Evolutionary conservation across 2,329 filamentous ascomycete species (phyloP).

Genomic region (Talaromyces funiculosus): DNA sequence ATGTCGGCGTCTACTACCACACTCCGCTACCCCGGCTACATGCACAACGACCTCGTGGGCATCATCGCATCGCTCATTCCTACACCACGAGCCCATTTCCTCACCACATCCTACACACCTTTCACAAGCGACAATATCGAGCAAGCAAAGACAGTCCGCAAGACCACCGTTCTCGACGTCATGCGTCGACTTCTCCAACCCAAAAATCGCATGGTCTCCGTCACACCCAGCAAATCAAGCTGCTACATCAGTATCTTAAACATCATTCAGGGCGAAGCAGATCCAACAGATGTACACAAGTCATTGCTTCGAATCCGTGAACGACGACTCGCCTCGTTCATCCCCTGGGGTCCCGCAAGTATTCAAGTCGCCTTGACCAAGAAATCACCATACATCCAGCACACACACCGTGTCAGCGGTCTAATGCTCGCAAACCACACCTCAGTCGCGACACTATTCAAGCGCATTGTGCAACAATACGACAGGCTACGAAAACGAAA

Average conservation of each 20-base stretch:
- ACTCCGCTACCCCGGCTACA: slow-evolving; percentile 93
- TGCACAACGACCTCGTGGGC: slow-evolving; percentile 98
- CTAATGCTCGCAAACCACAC: slow-evolving; percentile 98
- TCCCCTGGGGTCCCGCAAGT: slow-evolving; percentile 95
- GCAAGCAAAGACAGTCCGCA: slow-evolving; percentile 93
- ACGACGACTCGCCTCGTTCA: slow-evolving; percentile 88
- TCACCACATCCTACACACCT: slow-evolving; percentile 97
- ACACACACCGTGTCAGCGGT: slow-evolving; percentile 89
- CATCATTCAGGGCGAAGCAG: slow-evolving; percentile 97
- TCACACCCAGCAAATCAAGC: slow-evolving; percentile 89
- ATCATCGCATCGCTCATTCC: slow-evolving; percentile 95
- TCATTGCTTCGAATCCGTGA: slow-evolving; percentile 93
- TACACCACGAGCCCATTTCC: slow-evolving; percentile 92
- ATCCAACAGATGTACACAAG: slow-evolving; percentile 97
- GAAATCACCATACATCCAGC: slow-evolving; percentile 90
- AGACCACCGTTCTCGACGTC: slow-evolving; percentile 95
- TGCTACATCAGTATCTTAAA: slow-evolving; percentile 99
- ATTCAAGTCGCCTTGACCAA: slow-evolving; percentile 97
- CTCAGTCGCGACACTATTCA: slow-evolving; percentile 93
- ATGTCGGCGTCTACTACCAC: slow-evolving; percentile 98
- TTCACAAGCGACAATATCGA: slow-evolving; percentile 96
- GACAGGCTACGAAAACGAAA: slow-evolving; percentile 93
- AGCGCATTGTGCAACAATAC: slow-evolving; percentile 86
- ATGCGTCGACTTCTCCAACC: slow-evolving; percentile 94
- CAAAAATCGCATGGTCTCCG: slow-evolving; percentile 99